Base-by-base conservation (phyloP, 1,284 basidiomycete species). In the Ganoderma meredithae region DNA sequence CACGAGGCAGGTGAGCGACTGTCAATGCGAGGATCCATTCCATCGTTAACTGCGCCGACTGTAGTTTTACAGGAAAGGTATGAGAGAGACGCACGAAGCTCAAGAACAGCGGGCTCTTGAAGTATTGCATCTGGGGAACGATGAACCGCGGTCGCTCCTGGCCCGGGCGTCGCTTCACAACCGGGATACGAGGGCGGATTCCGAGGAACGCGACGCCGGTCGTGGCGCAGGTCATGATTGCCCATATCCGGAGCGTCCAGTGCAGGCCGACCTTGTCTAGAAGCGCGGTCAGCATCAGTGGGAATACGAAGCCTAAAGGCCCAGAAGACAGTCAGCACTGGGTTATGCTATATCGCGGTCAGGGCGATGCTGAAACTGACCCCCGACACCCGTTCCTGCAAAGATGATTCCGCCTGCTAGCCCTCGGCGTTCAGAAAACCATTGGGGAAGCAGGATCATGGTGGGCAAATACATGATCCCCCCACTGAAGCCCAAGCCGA, bases 381-480 rank as follows among this genome's bases (percentile, higher is more conserved):
- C 76, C 12, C 76, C 76, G 8, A 77, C 65, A 41, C 76, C 76
- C 4, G 75, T 74, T 1, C 77, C 76, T 1, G 77, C 75, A 63
- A 78, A 78, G 63, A 79, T 76, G 59, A 77, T 75, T 3, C 76
- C 76, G 7, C 73, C 73, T 2, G 77, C 76, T 27, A 78, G 73
- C 13, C 76, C 76, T 1, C 75, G 71, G 39, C 74, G 74, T 43
- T 71, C 67, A 12, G 73, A 69, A 58, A 75, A 75, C 71, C 74
- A 74, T 49, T 72, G 70, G 25, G 74, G 67, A 10, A 77, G 71
- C 41, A 76, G 67, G 64, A 71, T 67, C 62, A 76, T 66, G 63
- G 75, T 71, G 1, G 76, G 76, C 44, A 74, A 71, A 63, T 76
- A 76, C 53, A 76, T 55, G 39, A 74, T 68, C 0, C 75, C 77